Evolutionary conservation across 768 basidiomycete genomes (phyloP), one percentile per base, ranked within the genome.

Genomic region (Panellus pusillus): DNA sequence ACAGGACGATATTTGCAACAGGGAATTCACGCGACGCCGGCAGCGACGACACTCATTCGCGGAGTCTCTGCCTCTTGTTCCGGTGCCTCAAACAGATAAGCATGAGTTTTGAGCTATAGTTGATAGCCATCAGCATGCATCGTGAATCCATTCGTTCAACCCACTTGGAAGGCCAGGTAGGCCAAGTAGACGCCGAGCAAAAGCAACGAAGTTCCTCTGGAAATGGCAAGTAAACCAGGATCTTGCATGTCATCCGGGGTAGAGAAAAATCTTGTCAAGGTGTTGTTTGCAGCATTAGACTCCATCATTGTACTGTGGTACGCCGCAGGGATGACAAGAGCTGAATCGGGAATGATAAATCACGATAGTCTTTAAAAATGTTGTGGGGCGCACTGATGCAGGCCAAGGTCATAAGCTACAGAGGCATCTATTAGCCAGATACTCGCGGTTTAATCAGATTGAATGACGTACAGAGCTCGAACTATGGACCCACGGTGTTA

Each of bases 291-390:
- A 45, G 42, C 50, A n/a, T 55, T 44, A 15, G 44, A 13, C 20
- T 31, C 50, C n/a, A 36, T 27, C 37, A 67, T 65, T 14, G 83
- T 75, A 62, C 75, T 79, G 59, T 82, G 76, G 61, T 91, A 96
- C 3, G 93, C 93, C 36, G 94, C 93, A 29, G 93, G 93, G 53
- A 96, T 90, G 61, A 96, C 86, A 36, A 97, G 81, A 37, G 92
- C 88, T 77, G 41, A 27, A 27, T 28, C 24, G 24, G 20, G 38
- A 58, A 27, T 9, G 47, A 18, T 35, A 38, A 39, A 58, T n/a
- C 9, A 44, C 13, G 44, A 27, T 27, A 45, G 15, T 4, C 11
- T 32, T 24, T 29, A 2, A 17, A 24, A 45, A 47, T 29, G 13
- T 54, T 37, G 29, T 35, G 20, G 19, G 40, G 75, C 86, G 54